A percentile compares a stretch with the other conserved stretches of the same genome.
phyloP scores from a whole-genome alignment of 345 rosid genomes.

The Bruguiera gymnorhiza region DNA sequence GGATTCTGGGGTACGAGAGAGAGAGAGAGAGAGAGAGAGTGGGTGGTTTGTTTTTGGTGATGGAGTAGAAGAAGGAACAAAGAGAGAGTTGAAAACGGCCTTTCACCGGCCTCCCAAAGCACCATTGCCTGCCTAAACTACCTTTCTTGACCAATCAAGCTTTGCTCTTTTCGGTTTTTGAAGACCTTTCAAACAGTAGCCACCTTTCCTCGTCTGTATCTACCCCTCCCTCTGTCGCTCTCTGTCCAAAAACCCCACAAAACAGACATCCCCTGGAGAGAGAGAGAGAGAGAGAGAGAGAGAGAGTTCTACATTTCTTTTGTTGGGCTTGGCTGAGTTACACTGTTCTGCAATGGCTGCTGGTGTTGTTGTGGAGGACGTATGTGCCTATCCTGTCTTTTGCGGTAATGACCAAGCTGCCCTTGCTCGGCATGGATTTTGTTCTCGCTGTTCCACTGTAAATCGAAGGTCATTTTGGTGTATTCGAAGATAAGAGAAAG shows the following conservation, averaged over 20 bases:
- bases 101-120: conserved; percentile 34
- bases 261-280: background rate
- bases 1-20: no score
- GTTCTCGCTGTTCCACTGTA: conserved; percentile 11
- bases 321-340: conserved; percentile 16
- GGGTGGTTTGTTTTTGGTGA: conserved; percentile 20
- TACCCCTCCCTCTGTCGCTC: background rate
- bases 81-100: conserved; percentile 37
- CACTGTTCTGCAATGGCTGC: conserved; percentile 28
- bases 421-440: conserved; percentile 19
- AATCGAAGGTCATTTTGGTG: conserved; percentile 38
- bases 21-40: background rate
- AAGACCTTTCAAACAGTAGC: background rate
- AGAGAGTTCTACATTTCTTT: background rate
- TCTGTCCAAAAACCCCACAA: background rate
- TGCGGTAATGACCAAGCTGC: conserved; percentile 31
- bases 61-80: conserved; percentile 15
- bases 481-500: conserved; percentile 24
- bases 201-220: background rate
- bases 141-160: background rate
- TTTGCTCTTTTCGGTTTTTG: conserved; percentile 15
- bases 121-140: conserved; percentile 4
- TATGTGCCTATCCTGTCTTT: background rate
- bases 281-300: no score
- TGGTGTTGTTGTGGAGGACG: background rate